phyloP scores from a whole-genome alignment of 371 early-diverging fungal genomes.

The Mucor lusitanicus region DNA sequence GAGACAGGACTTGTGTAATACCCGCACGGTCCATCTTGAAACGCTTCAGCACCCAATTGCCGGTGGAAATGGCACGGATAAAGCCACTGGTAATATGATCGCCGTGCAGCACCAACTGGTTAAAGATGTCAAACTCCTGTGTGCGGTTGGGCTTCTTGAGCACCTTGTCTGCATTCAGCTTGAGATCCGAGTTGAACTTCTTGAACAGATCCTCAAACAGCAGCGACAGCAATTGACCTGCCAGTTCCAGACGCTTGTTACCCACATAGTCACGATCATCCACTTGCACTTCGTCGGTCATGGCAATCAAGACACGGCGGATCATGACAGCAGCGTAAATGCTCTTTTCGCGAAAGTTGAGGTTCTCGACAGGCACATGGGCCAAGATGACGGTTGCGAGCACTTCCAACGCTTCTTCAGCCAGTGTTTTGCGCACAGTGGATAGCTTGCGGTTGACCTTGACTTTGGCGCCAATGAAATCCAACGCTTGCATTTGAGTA shows the following conservation, averaged over 20 bases:
- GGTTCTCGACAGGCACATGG: constrained; percentile 92
- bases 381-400: constrained; percentile 93
- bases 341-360: constrained; percentile 93
- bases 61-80: constrained; percentile 96
- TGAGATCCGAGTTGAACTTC: constrained; percentile 90
- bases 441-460: constrained; percentile 67
- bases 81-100: constrained; percentile 96
- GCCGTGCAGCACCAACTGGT: constrained; percentile 83
- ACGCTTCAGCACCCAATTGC: constrained; percentile 99
- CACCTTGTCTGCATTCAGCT: constrained; percentile 91
- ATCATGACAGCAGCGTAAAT: constrained; percentile 98
- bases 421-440: constrained; percentile 58
- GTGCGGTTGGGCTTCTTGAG: constrained; percentile 94
- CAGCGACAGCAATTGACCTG: constrained; percentile 97
- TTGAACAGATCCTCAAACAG: constrained; percentile 99
- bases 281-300: constrained; percentile 76
- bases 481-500: constrained; percentile 93
- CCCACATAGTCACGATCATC: constrained; percentile 99
- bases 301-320: constrained; percentile 92
- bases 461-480: constrained; percentile 85
- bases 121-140: constrained; percentile 93
- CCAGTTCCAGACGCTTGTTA: constrained; percentile 99
- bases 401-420: constrained; percentile 93
- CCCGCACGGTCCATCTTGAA: constrained; percentile 99
- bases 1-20: constrained; percentile 97